A percentile compares a stretch with the other conserved stretches of the same genome.
These are phyloP conservation scores for Kwoniella europaea DNA, from an alignment of 768 basidiomycete species.

Conservation along the genomic window DNA sequence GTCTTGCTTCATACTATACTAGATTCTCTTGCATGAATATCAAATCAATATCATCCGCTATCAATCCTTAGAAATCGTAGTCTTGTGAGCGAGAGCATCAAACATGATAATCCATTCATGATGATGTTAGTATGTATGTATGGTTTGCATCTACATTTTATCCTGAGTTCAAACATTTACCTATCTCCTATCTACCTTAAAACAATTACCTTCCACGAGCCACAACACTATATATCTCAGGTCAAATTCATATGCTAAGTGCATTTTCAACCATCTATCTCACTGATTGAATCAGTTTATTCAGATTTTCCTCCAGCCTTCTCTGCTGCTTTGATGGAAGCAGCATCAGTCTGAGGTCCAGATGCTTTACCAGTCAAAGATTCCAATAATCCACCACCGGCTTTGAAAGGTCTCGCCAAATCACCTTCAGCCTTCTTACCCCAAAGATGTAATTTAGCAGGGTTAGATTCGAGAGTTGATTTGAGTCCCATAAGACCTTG, in stretches of 20 bases:
- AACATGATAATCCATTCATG: no score
- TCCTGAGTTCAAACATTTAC: not conserved
- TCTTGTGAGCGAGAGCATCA: no score
- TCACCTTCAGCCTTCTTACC: conserved; percentile 82
- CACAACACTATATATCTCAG: not conserved
- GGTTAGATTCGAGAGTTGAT: conserved; percentile 71
- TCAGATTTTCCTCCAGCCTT: conserved; percentile 66
- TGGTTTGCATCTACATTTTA: not conserved
- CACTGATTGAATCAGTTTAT: not conserved
- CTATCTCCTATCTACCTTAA: not conserved
- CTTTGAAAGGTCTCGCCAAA: conserved; percentile 87
- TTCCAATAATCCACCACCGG: conserved; percentile 64
- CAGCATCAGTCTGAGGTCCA: conserved; percentile 85
- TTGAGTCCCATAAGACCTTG: conserved; percentile 96
- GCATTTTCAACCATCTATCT: no score
- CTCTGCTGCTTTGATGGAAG: conserved; percentile 84
- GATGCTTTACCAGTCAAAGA: conserved; percentile 63
- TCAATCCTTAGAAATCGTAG: no score
- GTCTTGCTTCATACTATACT: no score
- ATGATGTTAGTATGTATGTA: no score
- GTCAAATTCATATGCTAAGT: not conserved
- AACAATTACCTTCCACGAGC: not conserved
- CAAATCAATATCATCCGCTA: not conserved
- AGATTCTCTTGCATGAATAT: not conserved
- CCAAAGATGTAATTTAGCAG: conserved; percentile 72